Evolutionary conservation across 805 yeast genomes (phyloP).

Genomic region (Spathaspora arborariae): DNA sequence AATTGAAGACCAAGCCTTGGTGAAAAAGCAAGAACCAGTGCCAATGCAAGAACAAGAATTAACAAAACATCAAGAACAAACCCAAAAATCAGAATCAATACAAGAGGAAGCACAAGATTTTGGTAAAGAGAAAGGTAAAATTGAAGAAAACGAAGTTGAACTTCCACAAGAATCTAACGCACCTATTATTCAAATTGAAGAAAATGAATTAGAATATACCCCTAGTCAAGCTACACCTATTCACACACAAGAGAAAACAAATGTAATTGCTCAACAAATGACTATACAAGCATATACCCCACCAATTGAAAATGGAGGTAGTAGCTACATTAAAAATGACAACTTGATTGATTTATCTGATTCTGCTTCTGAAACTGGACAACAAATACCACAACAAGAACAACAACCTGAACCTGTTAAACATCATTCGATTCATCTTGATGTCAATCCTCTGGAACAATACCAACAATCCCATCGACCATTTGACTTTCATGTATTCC

Average conservation of each 20-base stretch:
- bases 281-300: conserved; percentile 20
- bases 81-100: too few species aligned
- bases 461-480: conserved; percentile 41
- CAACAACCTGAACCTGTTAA: background rate
- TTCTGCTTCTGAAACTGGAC: conserved; percentile 1
- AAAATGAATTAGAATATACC: background rate
- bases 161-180: background rate
- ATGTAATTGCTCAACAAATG: conserved; percentile 9
- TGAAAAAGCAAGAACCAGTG: background rate
- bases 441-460: conserved; percentile 30
- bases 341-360: conserved; percentile 8
- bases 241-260: background rate
- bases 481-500: conserved; percentile 83
- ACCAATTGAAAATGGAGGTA: background rate
- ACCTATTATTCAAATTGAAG: background rate
- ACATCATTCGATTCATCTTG: background rate
- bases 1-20: background rate
- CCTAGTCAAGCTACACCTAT: background rate
- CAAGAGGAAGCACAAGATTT: too few species aligned
- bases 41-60: background rate
- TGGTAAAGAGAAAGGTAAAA: background rate
- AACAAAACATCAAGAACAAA: too few species aligned
- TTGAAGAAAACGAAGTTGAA: background rate
- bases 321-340: background rate
- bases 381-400: background rate